phyloP scores from a whole-genome alignment of 352 stramenopile genomes.

The Globisporangium mamillatum region DNA sequence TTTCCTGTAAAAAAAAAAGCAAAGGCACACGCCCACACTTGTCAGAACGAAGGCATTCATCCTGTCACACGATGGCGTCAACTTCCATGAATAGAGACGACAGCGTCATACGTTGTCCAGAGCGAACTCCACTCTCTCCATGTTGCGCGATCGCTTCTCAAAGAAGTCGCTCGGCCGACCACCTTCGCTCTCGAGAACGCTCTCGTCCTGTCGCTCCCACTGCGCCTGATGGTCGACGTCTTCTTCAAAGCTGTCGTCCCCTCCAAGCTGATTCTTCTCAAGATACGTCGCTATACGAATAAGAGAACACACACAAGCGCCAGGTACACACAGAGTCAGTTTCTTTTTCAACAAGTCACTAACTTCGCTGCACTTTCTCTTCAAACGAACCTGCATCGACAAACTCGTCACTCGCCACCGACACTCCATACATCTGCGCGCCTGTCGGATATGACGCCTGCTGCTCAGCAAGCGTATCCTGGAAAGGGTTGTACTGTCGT shows the following conservation, averaged over 20 bases:
- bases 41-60: neutral
- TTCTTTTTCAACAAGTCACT: neutral
- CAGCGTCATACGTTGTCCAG: constrained; percentile 15
- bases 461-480: constrained; percentile 2
- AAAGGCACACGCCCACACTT: neutral
- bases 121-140: constrained; percentile 70
- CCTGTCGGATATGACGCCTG: constrained; percentile 10
- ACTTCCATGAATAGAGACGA: neutral
- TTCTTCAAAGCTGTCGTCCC: constrained; percentile 45
- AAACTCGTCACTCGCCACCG: constrained; percentile 56
- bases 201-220: constrained; percentile 32
- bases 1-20: neutral
- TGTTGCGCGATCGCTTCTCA: constrained; percentile 62
- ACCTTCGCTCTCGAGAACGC: constrained; percentile 16
- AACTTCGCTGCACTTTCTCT: constrained; percentile 1
- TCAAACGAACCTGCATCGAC: constrained; percentile 54
- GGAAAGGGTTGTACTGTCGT: constrained; percentile 7
- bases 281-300: constrained; percentile 38
- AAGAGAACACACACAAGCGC: neutral
- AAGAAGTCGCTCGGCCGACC: constrained; percentile 69
- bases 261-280: constrained; percentile 40
- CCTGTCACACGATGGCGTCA: too few species aligned
- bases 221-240: constrained; percentile 23
- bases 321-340: constrained; percentile 5
- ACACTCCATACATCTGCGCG: constrained; percentile 12